These are phyloP conservation scores for Nigrospora oryzae DNA, from an alignment of 2,329 filamentous ascomycete genomes.

Conservation along the genomic window DNA sequence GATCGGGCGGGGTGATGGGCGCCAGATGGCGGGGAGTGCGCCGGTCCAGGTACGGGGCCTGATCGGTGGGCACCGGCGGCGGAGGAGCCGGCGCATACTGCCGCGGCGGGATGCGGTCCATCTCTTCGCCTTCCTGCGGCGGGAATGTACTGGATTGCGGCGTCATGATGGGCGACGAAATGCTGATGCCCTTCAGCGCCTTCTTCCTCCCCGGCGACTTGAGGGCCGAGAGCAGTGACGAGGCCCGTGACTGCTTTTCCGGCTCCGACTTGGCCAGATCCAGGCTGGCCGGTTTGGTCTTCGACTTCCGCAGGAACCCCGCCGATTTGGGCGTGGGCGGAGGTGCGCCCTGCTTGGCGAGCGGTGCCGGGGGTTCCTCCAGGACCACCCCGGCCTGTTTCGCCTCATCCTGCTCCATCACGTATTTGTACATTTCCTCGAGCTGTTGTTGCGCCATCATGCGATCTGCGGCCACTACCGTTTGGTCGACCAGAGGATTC, in stretches of 20 bases:
- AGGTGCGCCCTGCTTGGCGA: slow-evolving; percentile 18
- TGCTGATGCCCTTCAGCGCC: slow-evolving; percentile 40
- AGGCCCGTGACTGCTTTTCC: slow-evolving; percentile 46
- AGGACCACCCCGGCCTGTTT: slow-evolving; percentile 47
- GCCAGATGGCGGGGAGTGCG: slow-evolving; percentile 24
- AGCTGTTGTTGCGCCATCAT: slow-evolving; percentile 72
- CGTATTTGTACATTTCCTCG: slow-evolving; percentile 83
- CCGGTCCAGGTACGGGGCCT: slow-evolving; percentile 27
- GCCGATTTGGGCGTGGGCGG: slow-evolving; percentile 28
- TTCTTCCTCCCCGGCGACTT: slow-evolving; percentile 50
- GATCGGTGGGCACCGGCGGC: slow-evolving; percentile 44
- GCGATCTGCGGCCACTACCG: slow-evolving; percentile 66
- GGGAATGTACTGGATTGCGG: slow-evolving; percentile 53
- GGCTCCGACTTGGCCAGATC: slow-evolving; percentile 30
- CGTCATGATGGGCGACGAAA: slow-evolving; percentile 59
- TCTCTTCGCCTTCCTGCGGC: slow-evolving; percentile 44
- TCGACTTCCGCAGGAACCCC: slow-evolving; percentile 33
- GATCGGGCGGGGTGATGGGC: slow-evolving; percentile 35
- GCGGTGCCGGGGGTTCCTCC: slow-evolving; percentile 30
- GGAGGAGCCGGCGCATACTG: slow-evolving; percentile 50
- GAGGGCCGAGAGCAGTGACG: slow-evolving; percentile 52
- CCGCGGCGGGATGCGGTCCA: slow-evolving; percentile 48
- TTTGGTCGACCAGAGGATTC: slow-evolving; percentile 67
- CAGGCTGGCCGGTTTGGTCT: slow-evolving; percentile 25
- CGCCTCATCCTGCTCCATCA: slow-evolving; percentile 78